These are phyloP conservation scores for Thielaviopsis punctulata DNA, from an alignment of 2,329 filamentous ascomycete species.

Conservation along the genomic window DNA sequence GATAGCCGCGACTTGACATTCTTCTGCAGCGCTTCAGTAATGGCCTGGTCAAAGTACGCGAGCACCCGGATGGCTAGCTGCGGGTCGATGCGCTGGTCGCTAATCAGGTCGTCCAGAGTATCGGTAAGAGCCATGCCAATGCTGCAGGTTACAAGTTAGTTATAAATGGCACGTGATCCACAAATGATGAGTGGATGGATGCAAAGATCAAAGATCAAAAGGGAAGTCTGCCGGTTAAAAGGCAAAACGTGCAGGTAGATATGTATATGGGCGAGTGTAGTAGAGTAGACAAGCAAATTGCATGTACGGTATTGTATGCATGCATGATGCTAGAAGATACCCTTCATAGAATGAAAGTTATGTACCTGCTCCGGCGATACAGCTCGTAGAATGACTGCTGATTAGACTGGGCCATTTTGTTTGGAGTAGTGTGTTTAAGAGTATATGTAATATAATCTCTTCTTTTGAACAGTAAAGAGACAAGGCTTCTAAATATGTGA, in stretches of 20 bases:
- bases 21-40: slow-evolving; percentile 79
- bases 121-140: slow-evolving; percentile 88
- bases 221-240: too few relatives aligned
- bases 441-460: too few relatives aligned
- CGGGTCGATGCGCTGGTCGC: slow-evolving; percentile 84
- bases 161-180: background rate
- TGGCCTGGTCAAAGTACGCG: slow-evolving; percentile 82
- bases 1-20: slow-evolving; percentile 80
- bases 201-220: too few relatives aligned
- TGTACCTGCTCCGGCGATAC: slow-evolving; percentile 94
- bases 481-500: background rate
- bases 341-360: background rate
- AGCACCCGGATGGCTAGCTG: slow-evolving; percentile 98
- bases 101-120: slow-evolving; percentile 92
- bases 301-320: too few relatives aligned
- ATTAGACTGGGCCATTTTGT: slow-evolving; percentile 8
- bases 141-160: slow-evolving; percentile 31
- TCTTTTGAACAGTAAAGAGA: too few relatives aligned
- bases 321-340: too few relatives aligned
- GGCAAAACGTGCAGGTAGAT: too few relatives aligned
- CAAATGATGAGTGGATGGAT: too few relatives aligned
- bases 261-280: background rate
- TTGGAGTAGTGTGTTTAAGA: too few relatives aligned
- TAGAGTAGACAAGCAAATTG: background rate
- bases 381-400: slow-evolving; percentile 68